These are phyloP conservation scores for Plasmodium knowlesi DNA, from an alignment of 169 alveolate genomes.

Conservation along the genomic window DNA sequence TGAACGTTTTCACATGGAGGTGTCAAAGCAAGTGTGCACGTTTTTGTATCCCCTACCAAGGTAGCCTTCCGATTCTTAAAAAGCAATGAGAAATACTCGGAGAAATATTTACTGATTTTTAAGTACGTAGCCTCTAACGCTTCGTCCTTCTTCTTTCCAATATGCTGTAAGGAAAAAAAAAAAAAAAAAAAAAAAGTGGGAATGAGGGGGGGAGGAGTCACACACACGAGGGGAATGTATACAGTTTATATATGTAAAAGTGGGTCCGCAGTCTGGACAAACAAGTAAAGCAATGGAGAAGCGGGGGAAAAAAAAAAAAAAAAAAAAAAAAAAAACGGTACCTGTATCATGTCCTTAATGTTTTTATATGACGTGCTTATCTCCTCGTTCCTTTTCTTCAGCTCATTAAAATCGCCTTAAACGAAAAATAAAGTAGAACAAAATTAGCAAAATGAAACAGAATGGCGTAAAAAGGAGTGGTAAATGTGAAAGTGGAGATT, in stretches of 20 bases:
- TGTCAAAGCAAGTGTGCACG: background rate
- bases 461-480: background rate
- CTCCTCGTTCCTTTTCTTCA: conserved; percentile 66
- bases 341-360: conserved; percentile 75
- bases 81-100: conserved; percentile 67
- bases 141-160: conserved; percentile 75
- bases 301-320: background rate
- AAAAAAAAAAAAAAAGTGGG: background rate
- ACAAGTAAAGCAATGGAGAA: background rate
- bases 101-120: conserved; percentile 69
- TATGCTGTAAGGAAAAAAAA: conserved; percentile 31
- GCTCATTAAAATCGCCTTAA: conserved; percentile 66
- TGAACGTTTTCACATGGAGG: background rate
- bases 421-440: background rate
- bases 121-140: conserved; percentile 73
- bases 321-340: background rate
- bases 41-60: conserved; percentile 32
- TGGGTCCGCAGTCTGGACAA: background rate
- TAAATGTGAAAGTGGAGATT: background rate
- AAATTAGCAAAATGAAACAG: background rate
- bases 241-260: background rate
- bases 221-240: background rate
- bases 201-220: background rate
- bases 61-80: conserved; percentile 72
- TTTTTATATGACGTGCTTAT: conserved; percentile 40